phyloP scores from a whole-genome alignment of 495 filamentous ascomycete species.

The Podospora pseudoanserina region DNA sequence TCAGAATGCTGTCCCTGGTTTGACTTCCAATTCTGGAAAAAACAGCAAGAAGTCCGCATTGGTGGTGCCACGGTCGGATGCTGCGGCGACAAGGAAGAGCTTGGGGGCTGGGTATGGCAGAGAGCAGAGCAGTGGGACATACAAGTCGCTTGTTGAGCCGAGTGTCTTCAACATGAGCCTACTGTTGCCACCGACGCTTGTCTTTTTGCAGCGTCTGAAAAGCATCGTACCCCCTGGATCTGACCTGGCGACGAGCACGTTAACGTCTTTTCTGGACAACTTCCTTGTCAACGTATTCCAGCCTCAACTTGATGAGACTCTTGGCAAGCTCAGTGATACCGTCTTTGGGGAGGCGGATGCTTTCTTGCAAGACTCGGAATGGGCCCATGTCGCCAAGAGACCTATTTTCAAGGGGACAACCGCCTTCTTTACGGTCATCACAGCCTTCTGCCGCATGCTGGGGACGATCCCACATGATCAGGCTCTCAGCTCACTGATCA shows the following conservation, averaged over 20 bases:
- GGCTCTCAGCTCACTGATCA: slow-evolving; percentile 85
- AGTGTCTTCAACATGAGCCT: slow-evolving; percentile 98
- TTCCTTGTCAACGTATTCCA: slow-evolving; percentile 98
- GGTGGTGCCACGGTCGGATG: slow-evolving; percentile 33
- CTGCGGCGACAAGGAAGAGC: slow-evolving; percentile 37
- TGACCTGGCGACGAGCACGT: slow-evolving; percentile 77
- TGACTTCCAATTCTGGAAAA: slow-evolving; percentile 75
- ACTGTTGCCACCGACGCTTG: slow-evolving; percentile 85
- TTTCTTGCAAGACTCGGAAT: slow-evolving; percentile 82
- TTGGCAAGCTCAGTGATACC: slow-evolving; percentile 79
- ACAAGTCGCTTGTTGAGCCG: slow-evolving; percentile 73
- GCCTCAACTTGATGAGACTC: slow-evolving; percentile 91
- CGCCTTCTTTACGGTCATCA: slow-evolving; percentile 81
- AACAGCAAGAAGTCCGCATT: slow-evolving; percentile 43
- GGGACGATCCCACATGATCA: slow-evolving; percentile 95
- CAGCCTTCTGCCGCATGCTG: slow-evolving; percentile 89
- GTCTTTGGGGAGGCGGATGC: slow-evolving; percentile 80
- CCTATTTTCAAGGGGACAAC: slow-evolving; percentile 93
- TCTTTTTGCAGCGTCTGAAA: slow-evolving; percentile 87
- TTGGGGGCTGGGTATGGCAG: slow-evolving; percentile 28
- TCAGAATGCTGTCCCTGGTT: slow-evolving; percentile 82
- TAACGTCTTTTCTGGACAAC: slow-evolving; percentile 96
- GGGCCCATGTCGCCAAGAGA: slow-evolving; percentile 68
- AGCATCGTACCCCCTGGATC: slow-evolving; percentile 82
- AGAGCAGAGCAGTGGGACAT: slow-evolving; percentile 52